phyloP scores from a whole-genome alignment of 177 flowering plant species.

The Viscum album region DNA sequence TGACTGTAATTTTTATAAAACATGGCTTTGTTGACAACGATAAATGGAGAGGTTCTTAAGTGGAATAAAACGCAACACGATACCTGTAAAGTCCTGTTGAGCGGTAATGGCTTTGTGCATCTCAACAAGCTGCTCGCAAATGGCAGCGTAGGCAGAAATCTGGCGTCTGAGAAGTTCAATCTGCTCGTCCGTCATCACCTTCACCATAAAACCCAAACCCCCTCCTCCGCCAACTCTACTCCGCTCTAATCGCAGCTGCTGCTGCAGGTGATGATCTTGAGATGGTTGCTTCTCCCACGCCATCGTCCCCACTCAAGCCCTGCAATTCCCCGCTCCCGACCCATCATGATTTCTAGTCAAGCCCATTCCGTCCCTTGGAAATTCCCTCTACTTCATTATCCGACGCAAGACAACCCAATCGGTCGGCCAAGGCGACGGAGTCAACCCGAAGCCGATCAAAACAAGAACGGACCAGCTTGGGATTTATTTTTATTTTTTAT shows the following conservation, averaged over 20 bases:
- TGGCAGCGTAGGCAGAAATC: slow-evolving; percentile 68
- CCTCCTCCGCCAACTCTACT: neutral
- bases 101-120: slow-evolving; percentile 66
- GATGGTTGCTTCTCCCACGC: slow-evolving; percentile 36
- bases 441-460: neutral
- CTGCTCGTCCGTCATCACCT: slow-evolving; percentile 95
- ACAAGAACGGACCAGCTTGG: neutral
- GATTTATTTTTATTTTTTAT: no score
- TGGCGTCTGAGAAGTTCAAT: slow-evolving; percentile 66
- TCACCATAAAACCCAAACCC: slow-evolving; percentile 37
- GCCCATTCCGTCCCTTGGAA: neutral
- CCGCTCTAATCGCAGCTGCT: slow-evolving; percentile 6
- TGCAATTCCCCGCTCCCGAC: neutral
- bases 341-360: slow-evolving; percentile 6
- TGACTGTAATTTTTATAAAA: no score
- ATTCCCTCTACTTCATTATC: neutral
- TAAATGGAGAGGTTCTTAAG: no score
- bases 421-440: neutral
- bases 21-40: no score
- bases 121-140: slow-evolving; percentile 83
- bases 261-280: slow-evolving; percentile 10
- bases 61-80: no score
- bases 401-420: neutral
- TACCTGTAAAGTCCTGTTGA: slow-evolving; percentile 76
- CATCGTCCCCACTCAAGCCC: slow-evolving; percentile 21